Conservation (phyloP, 2,329 filamentous ascomycete species). For the Diaporthe sp. region DNA sequence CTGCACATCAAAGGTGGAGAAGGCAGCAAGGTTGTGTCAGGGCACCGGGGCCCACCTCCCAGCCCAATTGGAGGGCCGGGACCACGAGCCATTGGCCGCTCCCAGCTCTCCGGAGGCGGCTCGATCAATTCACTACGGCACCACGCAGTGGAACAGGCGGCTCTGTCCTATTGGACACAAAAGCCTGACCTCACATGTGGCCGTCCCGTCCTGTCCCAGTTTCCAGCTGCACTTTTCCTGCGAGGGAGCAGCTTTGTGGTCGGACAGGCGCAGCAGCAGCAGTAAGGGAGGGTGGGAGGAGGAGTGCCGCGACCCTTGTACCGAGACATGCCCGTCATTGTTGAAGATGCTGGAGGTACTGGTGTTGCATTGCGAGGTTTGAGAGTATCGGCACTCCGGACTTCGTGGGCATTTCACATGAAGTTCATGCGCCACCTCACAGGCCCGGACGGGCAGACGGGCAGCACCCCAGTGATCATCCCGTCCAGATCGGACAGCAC, state of each 20-base stretch:
- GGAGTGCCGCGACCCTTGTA: background rate
- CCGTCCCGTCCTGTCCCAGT: background rate
- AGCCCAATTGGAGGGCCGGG: constrained; percentile 21
- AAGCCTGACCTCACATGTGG: background rate
- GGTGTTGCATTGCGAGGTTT: constrained; percentile 20
- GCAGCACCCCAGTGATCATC: constrained; percentile 20
- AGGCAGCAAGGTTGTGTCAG: constrained; percentile 7
- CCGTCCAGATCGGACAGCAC: constrained; percentile 16
- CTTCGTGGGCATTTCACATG: constrained; percentile 11
- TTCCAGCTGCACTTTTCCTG: constrained; percentile 8
- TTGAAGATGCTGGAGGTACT: background rate
- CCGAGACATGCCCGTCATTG: constrained; percentile 25
- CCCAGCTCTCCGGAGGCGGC: constrained; percentile 23
- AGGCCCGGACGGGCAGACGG: background rate
- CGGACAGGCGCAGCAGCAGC: constrained; percentile 2
- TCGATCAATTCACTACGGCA: constrained; percentile 6
- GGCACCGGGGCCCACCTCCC: background rate
- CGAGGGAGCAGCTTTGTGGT: constrained; percentile 10
- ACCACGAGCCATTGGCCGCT: constrained; percentile 17
- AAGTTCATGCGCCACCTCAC: constrained; percentile 23
- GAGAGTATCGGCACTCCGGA: constrained; percentile 6
- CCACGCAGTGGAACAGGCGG: constrained; percentile 22
- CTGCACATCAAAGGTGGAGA: constrained; percentile 32
- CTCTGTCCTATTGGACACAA: constrained; percentile 37
- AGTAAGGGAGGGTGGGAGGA: constrained; percentile 5